These are phyloP conservation scores for Staphylotrichum longicolle DNA, from an alignment of 495 filamentous ascomycete species.

Conservation along the genomic window DNA sequence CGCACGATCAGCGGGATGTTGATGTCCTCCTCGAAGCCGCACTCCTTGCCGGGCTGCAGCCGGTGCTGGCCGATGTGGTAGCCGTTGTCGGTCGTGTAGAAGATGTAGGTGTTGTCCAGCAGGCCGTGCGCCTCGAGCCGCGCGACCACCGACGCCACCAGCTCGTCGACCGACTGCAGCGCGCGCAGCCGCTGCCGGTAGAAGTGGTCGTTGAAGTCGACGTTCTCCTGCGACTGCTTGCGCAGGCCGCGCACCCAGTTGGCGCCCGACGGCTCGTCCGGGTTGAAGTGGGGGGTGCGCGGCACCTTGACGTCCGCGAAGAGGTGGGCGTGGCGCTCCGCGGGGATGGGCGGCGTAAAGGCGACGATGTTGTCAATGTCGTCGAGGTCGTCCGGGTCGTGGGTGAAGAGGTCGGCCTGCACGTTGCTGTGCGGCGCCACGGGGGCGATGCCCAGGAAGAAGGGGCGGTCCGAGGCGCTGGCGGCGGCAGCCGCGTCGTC, in stretches of 20 bases:
- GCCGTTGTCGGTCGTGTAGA: constrained; percentile 73
- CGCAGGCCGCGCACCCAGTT: constrained; percentile 61
- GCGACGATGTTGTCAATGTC: constrained; percentile 22
- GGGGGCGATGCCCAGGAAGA: constrained; percentile 66
- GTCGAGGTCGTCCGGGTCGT: not conserved
- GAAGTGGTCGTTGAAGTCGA: constrained; percentile 67
- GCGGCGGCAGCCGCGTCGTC: constrained; percentile 51
- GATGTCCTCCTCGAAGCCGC: constrained; percentile 71
- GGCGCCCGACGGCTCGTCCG: constrained; percentile 54
- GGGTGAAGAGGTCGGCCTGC: not conserved
- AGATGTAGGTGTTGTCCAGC: constrained; percentile 66
- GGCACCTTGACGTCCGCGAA: constrained; percentile 50
- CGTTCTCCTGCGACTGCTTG: constrained; percentile 38
- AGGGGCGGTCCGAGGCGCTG: constrained; percentile 46
- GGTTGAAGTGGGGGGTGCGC: constrained; percentile 54
- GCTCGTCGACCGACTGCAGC: constrained; percentile 67
- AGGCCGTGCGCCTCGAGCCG: constrained; percentile 52
- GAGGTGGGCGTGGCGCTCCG: constrained; percentile 46
- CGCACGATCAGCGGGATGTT: constrained; percentile 65
- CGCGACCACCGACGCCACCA: constrained; percentile 57
- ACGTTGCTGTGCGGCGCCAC: constrained; percentile 65
- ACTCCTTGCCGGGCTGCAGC: constrained; percentile 67
- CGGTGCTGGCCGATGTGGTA: constrained; percentile 75
- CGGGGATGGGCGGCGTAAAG: constrained; percentile 55
- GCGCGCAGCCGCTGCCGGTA: constrained; percentile 62